Conservation (phyloP, 108 stramenopile genomes). For the Ochromonas danica region DNA sequence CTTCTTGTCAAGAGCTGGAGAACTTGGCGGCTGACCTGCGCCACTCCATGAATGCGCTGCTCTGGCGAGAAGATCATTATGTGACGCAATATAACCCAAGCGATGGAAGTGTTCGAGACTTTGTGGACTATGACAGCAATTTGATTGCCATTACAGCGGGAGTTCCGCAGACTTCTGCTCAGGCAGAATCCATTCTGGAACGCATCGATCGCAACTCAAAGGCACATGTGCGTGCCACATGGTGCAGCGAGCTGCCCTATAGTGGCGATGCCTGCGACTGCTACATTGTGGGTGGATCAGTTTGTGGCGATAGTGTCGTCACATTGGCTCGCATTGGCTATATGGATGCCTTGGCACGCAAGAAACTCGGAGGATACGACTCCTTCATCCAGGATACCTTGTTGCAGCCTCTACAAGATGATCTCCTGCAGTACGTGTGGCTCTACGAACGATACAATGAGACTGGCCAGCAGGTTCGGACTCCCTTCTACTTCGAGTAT, state of each 20-base stretch:
- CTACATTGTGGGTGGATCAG: conserved; percentile 41
- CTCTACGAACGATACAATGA: conserved; percentile 45
- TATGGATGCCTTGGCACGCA: conserved; percentile 42
- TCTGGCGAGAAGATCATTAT: conserved; percentile 48
- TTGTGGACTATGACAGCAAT: conserved; percentile 52
- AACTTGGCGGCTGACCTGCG: not conserved
- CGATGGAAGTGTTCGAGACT: conserved; percentile 37
- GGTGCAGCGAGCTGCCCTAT: conserved; percentile 46
- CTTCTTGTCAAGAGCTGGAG: not conserved
- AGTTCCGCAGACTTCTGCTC: not conserved
- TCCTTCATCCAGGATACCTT: conserved; percentile 32
- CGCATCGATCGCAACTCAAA: conserved; percentile 43
- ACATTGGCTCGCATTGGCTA: conserved; percentile 49
- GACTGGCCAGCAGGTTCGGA: conserved; percentile 27
- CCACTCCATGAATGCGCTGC: conserved; percentile 15
- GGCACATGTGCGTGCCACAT: conserved; percentile 38
- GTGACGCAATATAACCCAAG: conserved; percentile 46
- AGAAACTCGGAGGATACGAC: conserved; percentile 24
- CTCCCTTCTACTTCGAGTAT: conserved; percentile 47
- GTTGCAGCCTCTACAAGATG: conserved; percentile 38
- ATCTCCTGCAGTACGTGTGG: conserved; percentile 37
- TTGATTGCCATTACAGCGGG: conserved; percentile 36
- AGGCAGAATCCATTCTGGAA: conserved; percentile 19
- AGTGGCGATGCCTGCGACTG: conserved; percentile 38
- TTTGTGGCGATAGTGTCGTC: conserved; percentile 41